Evolutionary conservation across 192 early-diverging fungal genomes (phyloP), one percentile per base, ranked within the genome.

Genomic region (Coemansia sp.): DNA sequence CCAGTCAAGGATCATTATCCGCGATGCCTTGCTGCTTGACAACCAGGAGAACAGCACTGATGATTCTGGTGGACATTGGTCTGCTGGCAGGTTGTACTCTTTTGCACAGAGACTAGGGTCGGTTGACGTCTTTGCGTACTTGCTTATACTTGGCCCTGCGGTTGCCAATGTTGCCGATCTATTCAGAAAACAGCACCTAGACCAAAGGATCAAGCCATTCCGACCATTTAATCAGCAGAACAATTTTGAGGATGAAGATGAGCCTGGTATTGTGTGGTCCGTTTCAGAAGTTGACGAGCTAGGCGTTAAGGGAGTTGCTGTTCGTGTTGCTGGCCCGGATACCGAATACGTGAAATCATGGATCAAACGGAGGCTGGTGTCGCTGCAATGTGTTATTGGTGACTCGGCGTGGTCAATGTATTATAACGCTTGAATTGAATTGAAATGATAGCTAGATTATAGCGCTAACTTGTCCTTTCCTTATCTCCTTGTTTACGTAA

Each of bases 351-450:
- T 83, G 2, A 72, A 65, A 41, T 49, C 21, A 4, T 83, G 81
- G 81, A 75, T 83, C 41, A 72, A 76, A 11, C 37, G 52, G 0
- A 21, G 67, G 0, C 41, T 83, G 1, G 36, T 37, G 6, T 52
- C 42, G 7, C 32, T 83, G 8, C 64, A 63, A 40, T 22, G 3
- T n/a, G 43, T 68, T 0, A 16, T 83, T 0, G 81, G 81, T 9
- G 73, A 78, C 16, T 72, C 76, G 37, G 81, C 73, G 13, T 83
- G 76, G 76, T 75, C 72, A 16, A 78, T 83, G 81, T 83, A 76
- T 55, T 69, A 56, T 47, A 76, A 83, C 43, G 57, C 71, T 3
- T 71, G 46, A n/a, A 7, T n/a, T 2, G 32, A 4, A 32, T 32
- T 32, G 4, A 32, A 32, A 32, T 32, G 32, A 32, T 32, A 32